These are phyloP conservation scores for Musa itinerans DNA, from an alignment of 176 grass and related monocot species.

Conservation along the genomic window DNA sequence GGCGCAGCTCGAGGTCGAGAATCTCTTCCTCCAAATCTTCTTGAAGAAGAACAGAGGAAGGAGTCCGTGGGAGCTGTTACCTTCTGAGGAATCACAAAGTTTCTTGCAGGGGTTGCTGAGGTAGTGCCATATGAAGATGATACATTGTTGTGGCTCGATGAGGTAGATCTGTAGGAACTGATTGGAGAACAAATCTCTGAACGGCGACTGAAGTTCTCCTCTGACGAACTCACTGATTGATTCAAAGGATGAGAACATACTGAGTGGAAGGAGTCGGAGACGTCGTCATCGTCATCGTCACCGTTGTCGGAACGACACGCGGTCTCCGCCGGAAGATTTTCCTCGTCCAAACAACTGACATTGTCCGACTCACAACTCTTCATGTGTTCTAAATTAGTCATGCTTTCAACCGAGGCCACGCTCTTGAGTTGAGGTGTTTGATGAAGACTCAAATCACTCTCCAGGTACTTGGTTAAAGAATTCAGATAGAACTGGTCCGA, in stretches of 20 bases:
- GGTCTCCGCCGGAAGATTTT: conserved; percentile 2
- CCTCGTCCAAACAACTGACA: conserved; percentile 25
- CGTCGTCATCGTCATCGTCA: background rate
- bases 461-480: conserved; percentile 52
- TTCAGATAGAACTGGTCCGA: conserved; percentile 61
- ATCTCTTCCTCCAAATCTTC: background rate
- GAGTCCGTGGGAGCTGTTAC: background rate
- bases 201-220: background rate
- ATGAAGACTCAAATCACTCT: conserved; percentile 11
- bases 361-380: conserved; percentile 14
- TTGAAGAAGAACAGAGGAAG: conserved; percentile 2
- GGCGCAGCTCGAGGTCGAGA: background rate
- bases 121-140: background rate
- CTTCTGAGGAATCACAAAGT: conserved; percentile 4
- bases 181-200: conserved; percentile 1
- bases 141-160: background rate
- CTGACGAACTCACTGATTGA: background rate
- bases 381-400: conserved; percentile 8
- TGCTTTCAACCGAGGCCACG: conserved; percentile 10
- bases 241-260: conserved; percentile 27
- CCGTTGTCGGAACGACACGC: too few species aligned
- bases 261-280: conserved; percentile 57
- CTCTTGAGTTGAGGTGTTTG: conserved; percentile 14
- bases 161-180: conserved; percentile 1
- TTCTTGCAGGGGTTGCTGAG: background rate